Percentiles rank a stretch among this genome's conserved stretches.
These are phyloP conservation scores for Datisca glomerata DNA, from an alignment of 306 rosid species.

Conservation along the genomic window DNA sequence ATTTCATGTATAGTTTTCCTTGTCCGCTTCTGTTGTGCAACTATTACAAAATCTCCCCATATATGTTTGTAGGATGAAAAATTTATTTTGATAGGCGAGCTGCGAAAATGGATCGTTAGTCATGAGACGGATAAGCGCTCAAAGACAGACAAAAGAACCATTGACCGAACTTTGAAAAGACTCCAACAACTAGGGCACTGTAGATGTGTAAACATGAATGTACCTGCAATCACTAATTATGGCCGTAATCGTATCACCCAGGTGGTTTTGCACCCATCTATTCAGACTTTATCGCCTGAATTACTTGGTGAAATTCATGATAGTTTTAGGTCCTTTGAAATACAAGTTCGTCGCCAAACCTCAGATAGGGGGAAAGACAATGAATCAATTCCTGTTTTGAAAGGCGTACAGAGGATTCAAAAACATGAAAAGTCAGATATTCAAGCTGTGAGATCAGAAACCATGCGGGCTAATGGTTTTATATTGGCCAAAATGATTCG, in stretches of 20 bases:
- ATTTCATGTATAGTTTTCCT: conserved; percentile 4
- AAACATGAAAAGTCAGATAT: conserved; percentile 25
- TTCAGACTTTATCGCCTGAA: conserved; percentile 45
- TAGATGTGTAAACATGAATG: conserved; percentile 47
- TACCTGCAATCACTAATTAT: conserved; percentile 60
- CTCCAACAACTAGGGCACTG: conserved; percentile 62
- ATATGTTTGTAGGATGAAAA: conserved; percentile 49
- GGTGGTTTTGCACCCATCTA: conserved; percentile 73
- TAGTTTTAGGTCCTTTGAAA: conserved; percentile 59
- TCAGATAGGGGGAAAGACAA: conserved; percentile 35
- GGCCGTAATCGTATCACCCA: conserved; percentile 28
- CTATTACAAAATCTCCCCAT: conserved; percentile 4
- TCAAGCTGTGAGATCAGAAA: conserved; percentile 45
- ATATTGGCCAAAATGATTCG: conserved; percentile 89
- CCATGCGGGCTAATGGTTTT: conserved; percentile 81
- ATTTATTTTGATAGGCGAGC: conserved; percentile 59
- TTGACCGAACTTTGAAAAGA: conserved; percentile 50
- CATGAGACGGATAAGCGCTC: conserved; percentile 58
- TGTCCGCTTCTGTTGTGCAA: conserved; percentile 11
- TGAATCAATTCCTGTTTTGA: conserved; percentile 50
- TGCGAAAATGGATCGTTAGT: conserved; percentile 61
- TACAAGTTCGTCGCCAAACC: conserved; percentile 39
- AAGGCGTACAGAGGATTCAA: conserved; percentile 55
- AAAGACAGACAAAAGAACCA: conserved; percentile 60
- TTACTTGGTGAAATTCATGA: conserved; percentile 67